phyloP scores from a whole-genome alignment of 176 grass and related monocot species.

The Oryza brachyantha region DNA sequence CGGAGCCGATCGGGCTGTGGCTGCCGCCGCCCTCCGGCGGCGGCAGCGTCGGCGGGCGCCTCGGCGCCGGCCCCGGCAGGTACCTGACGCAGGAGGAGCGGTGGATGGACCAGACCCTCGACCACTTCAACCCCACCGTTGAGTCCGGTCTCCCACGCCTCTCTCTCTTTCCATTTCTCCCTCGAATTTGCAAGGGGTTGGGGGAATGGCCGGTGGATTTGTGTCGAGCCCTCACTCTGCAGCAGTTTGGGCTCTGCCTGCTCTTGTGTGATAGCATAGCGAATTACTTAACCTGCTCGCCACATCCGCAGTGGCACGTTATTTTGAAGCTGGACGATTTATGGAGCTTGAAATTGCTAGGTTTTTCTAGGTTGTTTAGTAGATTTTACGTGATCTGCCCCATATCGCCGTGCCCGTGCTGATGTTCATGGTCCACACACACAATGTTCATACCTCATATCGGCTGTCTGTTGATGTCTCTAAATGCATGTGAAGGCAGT shows the following conservation, averaged over 20 bases:
- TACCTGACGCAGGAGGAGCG: slow-evolving; percentile 76
- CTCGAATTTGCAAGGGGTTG: not conserved
- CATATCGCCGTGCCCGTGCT: not conserved
- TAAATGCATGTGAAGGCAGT: not conserved
- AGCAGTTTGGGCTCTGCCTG: not conserved
- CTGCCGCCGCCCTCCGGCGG: slow-evolving; percentile 28
- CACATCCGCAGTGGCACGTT: not conserved
- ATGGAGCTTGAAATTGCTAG: not conserved
- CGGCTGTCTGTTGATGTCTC: not conserved
- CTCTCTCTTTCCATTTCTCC: not conserved
- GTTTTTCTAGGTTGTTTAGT: not conserved
- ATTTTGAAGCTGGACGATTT: not conserved
- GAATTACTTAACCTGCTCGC: not conserved
- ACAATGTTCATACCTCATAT: not conserved
- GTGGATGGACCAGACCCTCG: slow-evolving; percentile 87
- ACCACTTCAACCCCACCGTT: slow-evolving; percentile 92
- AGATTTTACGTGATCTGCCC: not conserved
- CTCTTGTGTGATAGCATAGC: not conserved
- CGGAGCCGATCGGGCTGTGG: slow-evolving; percentile 44
- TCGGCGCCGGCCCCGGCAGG: slow-evolving; percentile 28
- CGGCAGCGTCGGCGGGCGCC: not conserved
- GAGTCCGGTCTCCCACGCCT: not conserved
- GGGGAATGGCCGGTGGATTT: not conserved
- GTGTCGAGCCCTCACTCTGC: not conserved
- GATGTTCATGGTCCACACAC: not conserved